Evolutionary conservation across 257 asterid species (phyloP).

Genomic region (Agastache rugosa): DNA sequence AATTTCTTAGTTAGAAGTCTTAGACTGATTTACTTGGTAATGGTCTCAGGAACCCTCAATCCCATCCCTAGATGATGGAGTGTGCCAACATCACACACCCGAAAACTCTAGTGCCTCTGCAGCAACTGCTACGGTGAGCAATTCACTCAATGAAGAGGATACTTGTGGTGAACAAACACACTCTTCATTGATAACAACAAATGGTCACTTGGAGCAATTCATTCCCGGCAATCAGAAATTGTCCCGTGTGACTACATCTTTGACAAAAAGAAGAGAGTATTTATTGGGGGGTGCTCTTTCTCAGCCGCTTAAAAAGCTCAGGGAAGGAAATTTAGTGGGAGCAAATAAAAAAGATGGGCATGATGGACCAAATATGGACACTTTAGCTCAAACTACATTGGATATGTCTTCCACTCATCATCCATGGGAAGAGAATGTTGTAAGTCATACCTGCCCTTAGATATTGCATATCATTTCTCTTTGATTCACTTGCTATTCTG

Average conservation of each 20-base stretch:
- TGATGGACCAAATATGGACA: constrained; percentile 37
- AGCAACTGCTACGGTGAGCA: constrained; percentile 37
- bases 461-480: background rate
- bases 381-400: constrained; percentile 36
- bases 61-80: constrained; percentile 45
- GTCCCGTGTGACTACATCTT: constrained; percentile 32
- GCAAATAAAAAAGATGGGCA: constrained; percentile 30
- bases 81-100: constrained; percentile 30
- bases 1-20: constrained; percentile 23
- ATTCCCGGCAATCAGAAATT: constrained; percentile 38
- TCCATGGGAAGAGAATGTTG: constrained; percentile 57
- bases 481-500: constrained; percentile 10
- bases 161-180: constrained; percentile 33
- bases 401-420: constrained; percentile 44
- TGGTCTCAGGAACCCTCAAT: constrained; percentile 52
- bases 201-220: constrained; percentile 40
- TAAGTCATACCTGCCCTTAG: constrained; percentile 46
- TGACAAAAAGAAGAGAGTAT: constrained; percentile 33
- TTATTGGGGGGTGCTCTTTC: constrained; percentile 30
- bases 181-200: constrained; percentile 33
- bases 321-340: constrained; percentile 41
- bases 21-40: constrained; percentile 27
- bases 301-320: constrained; percentile 43
- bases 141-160: constrained; percentile 37
- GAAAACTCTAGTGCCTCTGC: constrained; percentile 34